A percentile compares a stretch with the other conserved stretches of the same genome.
These are phyloP conservation scores for Fusarium staphyleae DNA, from an alignment of 2,329 filamentous ascomycete genomes.

Conservation along the genomic window DNA sequence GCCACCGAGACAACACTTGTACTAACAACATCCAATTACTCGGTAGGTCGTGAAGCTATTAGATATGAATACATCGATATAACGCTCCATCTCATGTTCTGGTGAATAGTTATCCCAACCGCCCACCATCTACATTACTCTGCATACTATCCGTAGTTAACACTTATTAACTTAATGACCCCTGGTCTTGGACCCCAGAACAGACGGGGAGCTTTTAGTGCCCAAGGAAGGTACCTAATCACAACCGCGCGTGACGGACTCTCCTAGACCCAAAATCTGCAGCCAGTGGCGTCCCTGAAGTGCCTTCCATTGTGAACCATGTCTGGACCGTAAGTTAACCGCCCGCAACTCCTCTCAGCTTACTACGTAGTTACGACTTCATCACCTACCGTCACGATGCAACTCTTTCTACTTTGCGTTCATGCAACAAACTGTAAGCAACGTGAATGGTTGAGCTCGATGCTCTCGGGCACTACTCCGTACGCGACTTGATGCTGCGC, in stretches of 20 bases:
- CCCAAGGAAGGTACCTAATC: slow-evolving; percentile 21
- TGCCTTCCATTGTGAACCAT: slow-evolving; percentile 14
- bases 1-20: too few species aligned
- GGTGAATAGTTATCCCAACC: background rate
- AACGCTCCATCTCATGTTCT: too few species aligned
- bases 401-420: slow-evolving; percentile 1
- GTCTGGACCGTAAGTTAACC: slow-evolving; percentile 26
- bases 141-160: too few species aligned
- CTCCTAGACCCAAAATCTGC: slow-evolving; percentile 24
- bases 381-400: slow-evolving; percentile 2
- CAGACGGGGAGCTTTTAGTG: slow-evolving; percentile 18
- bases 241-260: slow-evolving; percentile 31
- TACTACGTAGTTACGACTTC: slow-evolving; percentile 3
- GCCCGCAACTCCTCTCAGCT: slow-evolving; percentile 8
- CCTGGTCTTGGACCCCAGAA: slow-evolving; percentile 20
- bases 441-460: slow-evolving; percentile 15
- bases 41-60: too few species aligned
- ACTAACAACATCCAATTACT: background rate
- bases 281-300: slow-evolving; percentile 36
- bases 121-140: background rate
- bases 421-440: slow-evolving; percentile 11
- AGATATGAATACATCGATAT: too few species aligned
- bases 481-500: slow-evolving; percentile 13
- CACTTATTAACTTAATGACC: too few species aligned
- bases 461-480: slow-evolving; percentile 13